Base-by-base conservation (phyloP, 768 basidiomycete genomes). In the Cystofilobasidium bisporidii region DNA sequence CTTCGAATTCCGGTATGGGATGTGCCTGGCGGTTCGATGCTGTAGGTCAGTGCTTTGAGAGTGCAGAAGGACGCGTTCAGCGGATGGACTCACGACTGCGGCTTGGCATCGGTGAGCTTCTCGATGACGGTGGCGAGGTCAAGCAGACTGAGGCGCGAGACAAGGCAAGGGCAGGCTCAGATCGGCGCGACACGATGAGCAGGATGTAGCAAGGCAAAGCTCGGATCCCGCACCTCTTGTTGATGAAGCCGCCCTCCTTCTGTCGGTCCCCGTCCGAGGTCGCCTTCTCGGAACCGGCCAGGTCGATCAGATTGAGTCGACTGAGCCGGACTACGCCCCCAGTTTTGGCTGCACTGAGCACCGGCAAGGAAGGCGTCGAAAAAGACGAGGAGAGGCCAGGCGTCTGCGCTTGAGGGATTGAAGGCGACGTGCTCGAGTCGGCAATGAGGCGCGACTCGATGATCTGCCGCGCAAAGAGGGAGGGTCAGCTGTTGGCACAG, bases 231-330 rank as follows among this genome's bases (percentile, higher is more conserved):
- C 36, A 36, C 36, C 36, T 75, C 65, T 74, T 72, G 62, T 78
- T 78, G 74, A 78, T 78, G 69, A 76, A 75, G 59, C 75, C 76
- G 9, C 77, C 77, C 59, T 78, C 77, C 2, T 75, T 74, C 60
- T 74, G 64, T 20, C 77, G 69, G 58, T 76, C 76, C 11, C 72
- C 61, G 60, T 78, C 76, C 1, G 76, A 75, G 0, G 75, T 75
- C 1, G 77, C 77, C 67, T 76, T 76, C 60, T 78, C 77, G 12
- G 75, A 76, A 9, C 77, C 77, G 24, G 77, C 77, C 59, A 78
- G 68, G 71, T 78, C 77, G 45, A 71, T 72, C 20, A 73, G 53
- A 24, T 71, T 70, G 43, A 77, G 58, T 48, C 75, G 63, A n/a
- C 74, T 75, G 26, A 74, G 69, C 20, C 77, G 69, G 50, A 75